Base-by-base conservation (phyloP, 2,329 filamentous ascomycete species). In the Hymenoscyphus repandus region DNA sequence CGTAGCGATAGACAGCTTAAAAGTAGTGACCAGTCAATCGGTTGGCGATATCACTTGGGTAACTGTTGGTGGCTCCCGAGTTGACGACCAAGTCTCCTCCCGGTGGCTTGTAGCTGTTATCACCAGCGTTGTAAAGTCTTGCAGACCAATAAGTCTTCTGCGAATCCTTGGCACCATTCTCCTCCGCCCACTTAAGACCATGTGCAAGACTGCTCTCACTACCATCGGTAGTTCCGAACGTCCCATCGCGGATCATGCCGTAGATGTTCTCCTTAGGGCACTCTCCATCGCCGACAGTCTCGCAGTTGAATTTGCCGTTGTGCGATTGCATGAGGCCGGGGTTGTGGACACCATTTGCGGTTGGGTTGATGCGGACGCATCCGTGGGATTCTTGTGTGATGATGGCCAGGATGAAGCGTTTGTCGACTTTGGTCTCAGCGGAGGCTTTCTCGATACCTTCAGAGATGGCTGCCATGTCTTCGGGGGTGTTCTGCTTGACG, bases 351-450 rank as follows among this genome's bases (percentile, higher is more conserved):
- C 45, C 47, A 11, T 7, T 3, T 22, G 12, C 9, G 22, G 51
- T 45, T 7, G 47, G 18, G 20, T 30, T 30, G 10, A 58, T 52
- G n/a, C 51, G 49, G 11, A 60, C 58, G 18, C 60, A 54, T 36
- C 64, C 63, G 45, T 60, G 60, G 9, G 62, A 62, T 43, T 67
- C 65, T 53, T 67, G 64, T 52, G 65, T 58, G 12, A 66, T 62
- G 17, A 62, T 51, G 12, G 62, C 64, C 7, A 67, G 58, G 34
- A 66, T 62, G 51, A 64, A 64, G 5, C 63, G 58, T 32, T 57
- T 56, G 51, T 66, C 62, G 17, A 67, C 57, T 6, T 17, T 18
- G 7, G 43, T 38, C 9, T 13, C 9, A 5, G 17, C 34, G 15
- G 47, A 9, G 2, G 31, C 51, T 32, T 37, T 39, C 7, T 41